A percentile compares a stretch with the other conserved stretches of the same genome.
These are phyloP conservation scores for Lichenothelia convexa DNA, from an alignment of 495 filamentous ascomycete genomes.

Conservation along the genomic window DNA sequence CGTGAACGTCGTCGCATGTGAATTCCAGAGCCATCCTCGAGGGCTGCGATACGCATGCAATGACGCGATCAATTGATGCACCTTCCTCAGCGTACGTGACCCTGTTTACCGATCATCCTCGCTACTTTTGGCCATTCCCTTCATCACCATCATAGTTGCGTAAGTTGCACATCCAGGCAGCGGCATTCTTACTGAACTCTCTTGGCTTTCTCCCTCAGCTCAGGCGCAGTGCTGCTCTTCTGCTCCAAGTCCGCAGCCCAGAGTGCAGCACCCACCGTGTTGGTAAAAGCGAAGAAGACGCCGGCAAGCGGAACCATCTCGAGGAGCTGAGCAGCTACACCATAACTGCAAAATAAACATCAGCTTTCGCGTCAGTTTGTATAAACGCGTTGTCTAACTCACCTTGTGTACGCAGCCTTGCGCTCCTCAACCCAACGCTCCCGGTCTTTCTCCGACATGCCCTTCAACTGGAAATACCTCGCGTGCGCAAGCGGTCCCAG, in stretches of 20 bases:
- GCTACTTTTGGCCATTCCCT: too few species aligned
- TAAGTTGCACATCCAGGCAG: too few species aligned
- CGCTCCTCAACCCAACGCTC: slow-evolving; percentile 47
- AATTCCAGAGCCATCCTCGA: too few species aligned
- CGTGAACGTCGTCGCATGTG: too few species aligned
- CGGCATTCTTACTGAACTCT: slow-evolving; percentile 35
- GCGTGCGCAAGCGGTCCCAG: slow-evolving; percentile 34
- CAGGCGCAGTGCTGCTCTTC: slow-evolving; percentile 32
- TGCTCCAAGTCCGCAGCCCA: slow-evolving; percentile 88
- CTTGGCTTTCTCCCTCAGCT: slow-evolving; percentile 33
- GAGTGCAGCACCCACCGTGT: slow-evolving; percentile 77
- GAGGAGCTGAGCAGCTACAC: slow-evolving; percentile 52
- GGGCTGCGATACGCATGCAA: too few species aligned
- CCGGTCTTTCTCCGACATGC: slow-evolving; percentile 42
- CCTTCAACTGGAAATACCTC: slow-evolving; percentile 79
- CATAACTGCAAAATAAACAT: slow-evolving; percentile 40
- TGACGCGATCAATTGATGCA: too few species aligned
- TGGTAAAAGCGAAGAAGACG: slow-evolving; percentile 77
- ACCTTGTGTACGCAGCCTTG: slow-evolving; percentile 57
- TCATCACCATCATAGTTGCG: too few species aligned
- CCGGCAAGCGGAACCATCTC: slow-evolving; percentile 74
- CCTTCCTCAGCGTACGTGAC: too few species aligned
- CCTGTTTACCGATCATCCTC: too few species aligned
- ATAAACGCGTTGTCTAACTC: slow-evolving; percentile 22
- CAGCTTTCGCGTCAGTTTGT: neutral